phyloP scores from a whole-genome alignment of 1,284 basidiomycete species.

The Austroboletus novae-zelandiae region DNA sequence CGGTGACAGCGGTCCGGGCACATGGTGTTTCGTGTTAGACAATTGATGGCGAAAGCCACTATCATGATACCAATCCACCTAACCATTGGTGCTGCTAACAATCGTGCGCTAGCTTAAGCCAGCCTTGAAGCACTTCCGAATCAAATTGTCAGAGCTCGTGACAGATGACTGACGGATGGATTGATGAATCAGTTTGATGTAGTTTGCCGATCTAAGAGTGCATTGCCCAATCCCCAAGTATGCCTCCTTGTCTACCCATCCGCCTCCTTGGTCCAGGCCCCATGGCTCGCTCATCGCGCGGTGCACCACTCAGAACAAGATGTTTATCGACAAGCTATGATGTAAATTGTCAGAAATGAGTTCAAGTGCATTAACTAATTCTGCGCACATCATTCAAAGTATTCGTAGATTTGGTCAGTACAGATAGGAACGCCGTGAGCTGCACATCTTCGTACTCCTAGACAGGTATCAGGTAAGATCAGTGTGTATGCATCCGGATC shows the following conservation, averaged over 20 bases:
- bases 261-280: conserved; percentile 41
- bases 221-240: conserved; percentile 47
- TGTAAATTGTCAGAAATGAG: conserved; percentile 8
- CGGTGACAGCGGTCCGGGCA: no score
- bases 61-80: no score
- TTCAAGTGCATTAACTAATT: not conserved
- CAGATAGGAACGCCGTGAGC: conserved; percentile 84
- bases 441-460: conserved; percentile 97
- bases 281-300: conserved; percentile 44
- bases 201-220: conserved; percentile 25
- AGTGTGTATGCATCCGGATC: not conserved
- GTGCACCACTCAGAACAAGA: conserved; percentile 45
- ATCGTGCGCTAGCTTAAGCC: no score
- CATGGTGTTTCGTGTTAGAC: not conserved
- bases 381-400: conserved; percentile 82
- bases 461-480: conserved; percentile 5
- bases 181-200: not conserved
- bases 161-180: not conserved
- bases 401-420: conserved; percentile 85
- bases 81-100: no score
- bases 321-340: conserved; percentile 69
- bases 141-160: not conserved
- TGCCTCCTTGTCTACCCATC: conserved; percentile 44
- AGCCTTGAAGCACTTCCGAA: no score
- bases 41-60: not conserved